Percentiles rank a stretch among this genome's conserved stretches.
Evolutionary conservation across 192 early-diverging fungal species (phyloP).

Genomic region (Backusella tuberculispora): DNA sequence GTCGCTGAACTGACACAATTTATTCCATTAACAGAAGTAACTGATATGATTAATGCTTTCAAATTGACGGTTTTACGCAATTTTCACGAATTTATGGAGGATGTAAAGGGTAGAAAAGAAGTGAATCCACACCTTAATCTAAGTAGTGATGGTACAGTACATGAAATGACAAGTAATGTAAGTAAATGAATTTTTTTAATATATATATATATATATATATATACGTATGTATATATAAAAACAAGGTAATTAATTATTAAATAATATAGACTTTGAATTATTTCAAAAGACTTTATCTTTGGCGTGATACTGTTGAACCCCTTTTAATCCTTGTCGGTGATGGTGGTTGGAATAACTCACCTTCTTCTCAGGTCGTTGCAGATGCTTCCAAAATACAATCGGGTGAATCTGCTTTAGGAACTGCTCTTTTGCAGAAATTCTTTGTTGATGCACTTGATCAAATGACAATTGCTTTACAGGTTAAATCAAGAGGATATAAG

Average conservation of each 20-base stretch:
- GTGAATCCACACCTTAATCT: conserved; percentile 50
- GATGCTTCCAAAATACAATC: not conserved
- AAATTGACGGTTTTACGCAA: conserved; percentile 56
- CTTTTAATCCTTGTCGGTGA: conserved; percentile 56
- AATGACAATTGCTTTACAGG: conserved; percentile 63
- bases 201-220: not conserved
- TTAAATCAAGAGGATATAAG: conserved; percentile 74
- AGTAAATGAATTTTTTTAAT: conserved; percentile 7
- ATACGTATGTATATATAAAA: not conserved
- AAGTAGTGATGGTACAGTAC: conserved; percentile 81
- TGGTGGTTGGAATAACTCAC: conserved; percentile 57
- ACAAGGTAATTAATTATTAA: not conserved
- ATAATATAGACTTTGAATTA: conserved; percentile 60
- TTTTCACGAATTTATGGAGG: conserved; percentile 72
- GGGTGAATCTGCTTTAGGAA: conserved; percentile 24
- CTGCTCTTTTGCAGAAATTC: conserved; percentile 32
- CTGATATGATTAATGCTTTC: conserved; percentile 41
- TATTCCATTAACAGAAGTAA: conserved; percentile 24
- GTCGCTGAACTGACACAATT: conserved; percentile 53
- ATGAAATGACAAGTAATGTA: conserved; percentile 82
- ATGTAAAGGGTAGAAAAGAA: conserved; percentile 64
- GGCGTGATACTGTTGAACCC: conserved; percentile 58
- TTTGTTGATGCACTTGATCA: conserved; percentile 59
- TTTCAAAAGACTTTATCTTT: conserved; percentile 61
- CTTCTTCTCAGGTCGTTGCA: conserved; percentile 1